phyloP scores from a whole-genome alignment of 2,329 filamentous ascomycete species.

The Aspergillus phoenicis region DNA sequence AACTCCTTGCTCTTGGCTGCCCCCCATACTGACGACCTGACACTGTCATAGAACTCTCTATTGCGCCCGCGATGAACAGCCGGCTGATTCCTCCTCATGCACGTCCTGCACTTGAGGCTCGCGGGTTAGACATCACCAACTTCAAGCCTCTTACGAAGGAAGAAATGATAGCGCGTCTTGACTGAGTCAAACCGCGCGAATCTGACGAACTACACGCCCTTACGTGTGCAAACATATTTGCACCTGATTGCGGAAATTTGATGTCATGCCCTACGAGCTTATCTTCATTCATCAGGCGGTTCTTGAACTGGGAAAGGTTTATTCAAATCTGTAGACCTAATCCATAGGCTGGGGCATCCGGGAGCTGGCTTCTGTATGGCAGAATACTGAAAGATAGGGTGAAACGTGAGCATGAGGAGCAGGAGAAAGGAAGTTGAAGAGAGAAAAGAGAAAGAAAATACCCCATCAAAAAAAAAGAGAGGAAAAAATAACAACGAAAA shows the following conservation, averaged over 20 bases:
- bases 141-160: conserved; percentile 88
- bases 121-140: conserved; percentile 89
- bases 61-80: conserved; percentile 82
- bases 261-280: conserved; percentile 31
- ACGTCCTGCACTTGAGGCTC: conserved; percentile 70
- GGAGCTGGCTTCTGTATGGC: conserved; percentile 29
- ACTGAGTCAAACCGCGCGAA: conserved; percentile 63
- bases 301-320: conserved; percentile 34
- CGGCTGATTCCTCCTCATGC: conserved; percentile 85
- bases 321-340: conserved; percentile 33
- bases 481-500: neutral
- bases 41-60: conserved; percentile 78
- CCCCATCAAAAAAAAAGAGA: conserved; percentile 6
- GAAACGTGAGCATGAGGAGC: conserved; percentile 18
- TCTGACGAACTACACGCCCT: conserved; percentile 43
- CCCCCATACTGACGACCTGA: conserved; percentile 17
- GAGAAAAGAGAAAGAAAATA: conserved; percentile 14
- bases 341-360: conserved; percentile 27
- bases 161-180: conserved; percentile 96
- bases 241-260: conserved; percentile 35
- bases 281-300: conserved; percentile 37
- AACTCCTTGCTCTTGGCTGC: neutral
- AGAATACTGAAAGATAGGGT: conserved; percentile 16
- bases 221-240: conserved; percentile 38
- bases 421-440: conserved; percentile 17